Conservation (phyloP, 768 basidiomycete genomes). For the Crucibulum laeve region DNA sequence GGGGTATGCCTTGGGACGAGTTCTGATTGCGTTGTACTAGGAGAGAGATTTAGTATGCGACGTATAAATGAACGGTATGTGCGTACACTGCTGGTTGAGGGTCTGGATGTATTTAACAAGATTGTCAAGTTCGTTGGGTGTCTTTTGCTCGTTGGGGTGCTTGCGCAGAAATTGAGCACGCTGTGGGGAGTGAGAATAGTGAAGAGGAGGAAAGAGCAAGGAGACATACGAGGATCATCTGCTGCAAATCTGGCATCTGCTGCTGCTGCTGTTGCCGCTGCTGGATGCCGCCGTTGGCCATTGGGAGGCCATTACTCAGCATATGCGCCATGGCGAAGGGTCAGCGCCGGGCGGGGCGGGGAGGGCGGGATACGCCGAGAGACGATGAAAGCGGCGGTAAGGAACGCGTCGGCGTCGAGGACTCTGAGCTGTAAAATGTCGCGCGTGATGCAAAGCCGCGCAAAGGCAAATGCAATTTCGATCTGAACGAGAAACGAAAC, state of each 20-base stretch:
- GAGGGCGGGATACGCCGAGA: constrained; percentile 5
- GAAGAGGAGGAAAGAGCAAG: constrained; percentile 6
- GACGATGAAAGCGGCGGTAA: neutral
- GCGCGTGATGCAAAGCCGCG: too few species aligned
- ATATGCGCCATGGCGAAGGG: constrained; percentile 33
- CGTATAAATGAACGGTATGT: constrained; percentile 4
- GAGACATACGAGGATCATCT: constrained; percentile 36
- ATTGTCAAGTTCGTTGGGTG: constrained; percentile 39
- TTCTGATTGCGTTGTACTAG: constrained; percentile 2
- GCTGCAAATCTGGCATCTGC: constrained; percentile 33
- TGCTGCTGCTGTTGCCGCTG: constrained; percentile 26
- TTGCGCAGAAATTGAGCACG: constrained; percentile 45
- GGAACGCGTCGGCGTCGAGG: too few species aligned
- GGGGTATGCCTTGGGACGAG: neutral
- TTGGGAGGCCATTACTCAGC: constrained; percentile 37
- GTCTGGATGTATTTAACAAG: constrained; percentile 44
- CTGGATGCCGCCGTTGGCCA: too few species aligned
- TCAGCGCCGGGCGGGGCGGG: constrained; percentile 6
- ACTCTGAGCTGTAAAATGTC: neutral
- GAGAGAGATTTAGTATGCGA: constrained; percentile 3
- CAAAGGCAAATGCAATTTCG: too few species aligned
- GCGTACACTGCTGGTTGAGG: constrained; percentile 33
- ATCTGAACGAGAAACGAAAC: too few species aligned
- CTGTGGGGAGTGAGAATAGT: constrained; percentile 22
- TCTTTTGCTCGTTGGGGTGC: constrained; percentile 46